Conservation (phyloP, 495 filamentous ascomycete genomes). For the Hypoxylon fuscum region DNA sequence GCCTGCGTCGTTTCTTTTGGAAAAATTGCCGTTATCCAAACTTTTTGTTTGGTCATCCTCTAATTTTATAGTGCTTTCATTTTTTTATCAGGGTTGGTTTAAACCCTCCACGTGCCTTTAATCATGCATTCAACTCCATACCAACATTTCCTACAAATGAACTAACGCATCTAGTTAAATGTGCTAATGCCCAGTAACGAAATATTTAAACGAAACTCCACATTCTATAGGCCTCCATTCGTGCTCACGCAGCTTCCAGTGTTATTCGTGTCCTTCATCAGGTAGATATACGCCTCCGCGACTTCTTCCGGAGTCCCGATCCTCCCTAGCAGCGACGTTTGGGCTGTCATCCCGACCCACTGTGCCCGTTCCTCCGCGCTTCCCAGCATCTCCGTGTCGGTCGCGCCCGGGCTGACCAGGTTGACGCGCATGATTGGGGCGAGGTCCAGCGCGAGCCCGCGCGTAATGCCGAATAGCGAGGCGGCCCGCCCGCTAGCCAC, state of each 20-base stretch:
- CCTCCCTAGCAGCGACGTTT: constrained; percentile 48
- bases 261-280: constrained; percentile 64
- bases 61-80: background rate
- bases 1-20: constrained; percentile 1
- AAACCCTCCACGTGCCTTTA: no score
- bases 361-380: constrained; percentile 36
- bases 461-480: constrained; percentile 50
- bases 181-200: no score
- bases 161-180: no score
- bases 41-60: background rate
- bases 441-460: constrained; percentile 62
- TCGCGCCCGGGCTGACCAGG: constrained; percentile 57
- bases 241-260: constrained; percentile 51
- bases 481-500: constrained; percentile 44
- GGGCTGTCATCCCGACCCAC: constrained; percentile 40
- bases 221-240: constrained; percentile 17
- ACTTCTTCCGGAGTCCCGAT: constrained; percentile 61
- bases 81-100: no score
- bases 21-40: background rate
- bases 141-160: no score
- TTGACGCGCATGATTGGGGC: constrained; percentile 59
- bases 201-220: background rate
- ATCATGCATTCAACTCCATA: no score
- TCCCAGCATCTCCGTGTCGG: constrained; percentile 59
- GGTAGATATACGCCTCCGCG: constrained; percentile 66